These are phyloP conservation scores for Teratosphaeria nubilosa DNA, from an alignment of 2,329 filamentous ascomycete species.

Conservation along the genomic window DNA sequence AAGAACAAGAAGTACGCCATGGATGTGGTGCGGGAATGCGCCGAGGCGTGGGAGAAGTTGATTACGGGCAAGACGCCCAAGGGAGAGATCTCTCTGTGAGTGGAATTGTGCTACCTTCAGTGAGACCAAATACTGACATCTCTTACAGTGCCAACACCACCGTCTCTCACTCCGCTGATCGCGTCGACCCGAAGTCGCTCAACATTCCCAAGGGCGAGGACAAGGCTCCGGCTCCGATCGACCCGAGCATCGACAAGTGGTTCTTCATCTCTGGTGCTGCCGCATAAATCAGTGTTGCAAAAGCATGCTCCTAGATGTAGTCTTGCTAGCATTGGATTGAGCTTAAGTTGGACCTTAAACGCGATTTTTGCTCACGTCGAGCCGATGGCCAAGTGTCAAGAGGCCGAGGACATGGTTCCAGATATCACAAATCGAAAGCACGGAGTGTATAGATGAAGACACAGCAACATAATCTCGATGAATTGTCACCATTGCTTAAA, in stretches of 20 bases:
- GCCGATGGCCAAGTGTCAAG: no score
- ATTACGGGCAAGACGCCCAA: constrained; percentile 78
- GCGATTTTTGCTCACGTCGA: no score
- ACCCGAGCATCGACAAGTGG: constrained; percentile 98
- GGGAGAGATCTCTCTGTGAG: constrained; percentile 74
- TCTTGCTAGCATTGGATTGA: no score
- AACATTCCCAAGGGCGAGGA: constrained; percentile 73
- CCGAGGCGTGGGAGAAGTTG: constrained; percentile 93
- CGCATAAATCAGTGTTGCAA: constrained; percentile 24
- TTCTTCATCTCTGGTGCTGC: constrained; percentile 98
- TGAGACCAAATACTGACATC: not conserved
- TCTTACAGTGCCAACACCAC: constrained; percentile 63
- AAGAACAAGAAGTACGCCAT: constrained; percentile 99
- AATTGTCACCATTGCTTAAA: not conserved
- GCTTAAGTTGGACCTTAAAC: not conserved
- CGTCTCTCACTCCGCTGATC: constrained; percentile 62
- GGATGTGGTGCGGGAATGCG: constrained; percentile 91
- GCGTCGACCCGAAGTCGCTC: constrained; percentile 58
- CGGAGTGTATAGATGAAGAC: not conserved
- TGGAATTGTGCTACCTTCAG: constrained; percentile 15
- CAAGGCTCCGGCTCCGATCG: constrained; percentile 75
- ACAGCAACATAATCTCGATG: not conserved
- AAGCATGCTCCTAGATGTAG: not conserved
- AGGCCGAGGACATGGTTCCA: not conserved
- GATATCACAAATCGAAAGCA: not conserved